A percentile compares a stretch with the other conserved stretches of the same genome.
Conservation (phyloP, 768 basidiomycete species). For the Lentinula boryana region DNA sequence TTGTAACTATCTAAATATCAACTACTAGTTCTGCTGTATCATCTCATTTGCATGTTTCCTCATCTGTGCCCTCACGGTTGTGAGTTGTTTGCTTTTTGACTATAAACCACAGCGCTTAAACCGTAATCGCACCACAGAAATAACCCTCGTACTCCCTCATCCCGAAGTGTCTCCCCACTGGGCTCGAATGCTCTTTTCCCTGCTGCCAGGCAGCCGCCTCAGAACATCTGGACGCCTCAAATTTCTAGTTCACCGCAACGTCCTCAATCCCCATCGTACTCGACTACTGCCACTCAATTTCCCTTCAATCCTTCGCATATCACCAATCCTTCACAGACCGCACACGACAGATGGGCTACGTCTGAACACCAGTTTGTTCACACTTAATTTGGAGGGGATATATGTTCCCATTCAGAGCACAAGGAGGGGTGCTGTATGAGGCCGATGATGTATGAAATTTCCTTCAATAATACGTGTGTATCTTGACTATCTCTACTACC, state of each 20-base stretch:
- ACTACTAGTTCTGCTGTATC: constrained; percentile 1
- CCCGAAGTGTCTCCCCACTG: background rate
- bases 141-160: background rate
- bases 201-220: background rate
- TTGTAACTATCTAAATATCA: background rate
- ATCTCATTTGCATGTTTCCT: background rate
- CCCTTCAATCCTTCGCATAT: constrained; percentile 5
- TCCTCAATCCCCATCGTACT: background rate
- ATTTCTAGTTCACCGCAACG: background rate
- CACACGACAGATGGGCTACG: constrained; percentile 14
- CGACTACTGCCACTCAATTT: constrained; percentile 10
- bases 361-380: constrained; percentile 15
- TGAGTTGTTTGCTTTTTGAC: background rate
- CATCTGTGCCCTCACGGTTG: background rate
- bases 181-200: background rate
- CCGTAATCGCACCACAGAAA: background rate
- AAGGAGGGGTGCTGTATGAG: background rate
- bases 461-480: background rate
- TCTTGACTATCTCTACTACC: constrained; percentile 8
- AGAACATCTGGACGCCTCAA: background rate
- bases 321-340: background rate
- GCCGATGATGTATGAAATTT: background rate
- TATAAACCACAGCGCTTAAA: background rate
- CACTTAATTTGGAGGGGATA: background rate
- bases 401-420: background rate